Conservation (phyloP, 1,284 basidiomycete genomes). For the Porodaedalea pini region DNA sequence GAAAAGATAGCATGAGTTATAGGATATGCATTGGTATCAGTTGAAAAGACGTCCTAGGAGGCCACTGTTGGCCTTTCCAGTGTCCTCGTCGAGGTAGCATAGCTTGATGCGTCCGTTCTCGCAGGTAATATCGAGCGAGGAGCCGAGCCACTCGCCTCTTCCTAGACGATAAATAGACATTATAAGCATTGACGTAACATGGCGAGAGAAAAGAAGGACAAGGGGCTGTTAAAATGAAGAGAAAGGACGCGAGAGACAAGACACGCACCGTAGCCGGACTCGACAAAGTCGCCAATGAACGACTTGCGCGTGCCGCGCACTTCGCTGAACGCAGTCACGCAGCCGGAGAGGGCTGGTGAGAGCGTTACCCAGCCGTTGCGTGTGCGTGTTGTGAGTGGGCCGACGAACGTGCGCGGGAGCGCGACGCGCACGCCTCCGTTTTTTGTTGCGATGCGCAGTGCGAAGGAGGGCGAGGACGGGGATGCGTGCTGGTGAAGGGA, state of each 20-base stretch:
- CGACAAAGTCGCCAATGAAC: constrained; percentile 18
- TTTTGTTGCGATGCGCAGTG: constrained; percentile 1
- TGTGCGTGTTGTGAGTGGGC: constrained; percentile 14
- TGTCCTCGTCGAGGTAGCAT: constrained; percentile 16
- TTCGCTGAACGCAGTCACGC: constrained; percentile 14
- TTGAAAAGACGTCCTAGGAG: constrained; percentile 1
- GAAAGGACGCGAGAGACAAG: background rate
- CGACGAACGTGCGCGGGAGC: constrained; percentile 15
- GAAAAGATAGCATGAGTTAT: background rate
- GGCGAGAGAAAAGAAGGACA: background rate
- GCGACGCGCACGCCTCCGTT: constrained; percentile 14
- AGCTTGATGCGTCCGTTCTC: constrained; percentile 18
- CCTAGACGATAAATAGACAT: background rate
- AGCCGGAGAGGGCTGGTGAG: background rate
- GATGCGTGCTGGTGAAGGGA: background rate
- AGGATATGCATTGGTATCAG: background rate
- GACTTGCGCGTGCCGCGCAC: constrained; percentile 13
- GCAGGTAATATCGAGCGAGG: constrained; percentile 17
- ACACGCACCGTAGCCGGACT: constrained; percentile 15
- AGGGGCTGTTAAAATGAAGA: too few species aligned
- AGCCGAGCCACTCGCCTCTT: constrained; percentile 15
- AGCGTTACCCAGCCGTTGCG: constrained; percentile 15
- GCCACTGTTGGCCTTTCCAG: constrained; percentile 3
- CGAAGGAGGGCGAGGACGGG: constrained; percentile 1
- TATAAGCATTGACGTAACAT: background rate